Base-by-base conservation (phyloP, 768 basidiomycete genomes). In the Hygrocybe punicea region DNA sequence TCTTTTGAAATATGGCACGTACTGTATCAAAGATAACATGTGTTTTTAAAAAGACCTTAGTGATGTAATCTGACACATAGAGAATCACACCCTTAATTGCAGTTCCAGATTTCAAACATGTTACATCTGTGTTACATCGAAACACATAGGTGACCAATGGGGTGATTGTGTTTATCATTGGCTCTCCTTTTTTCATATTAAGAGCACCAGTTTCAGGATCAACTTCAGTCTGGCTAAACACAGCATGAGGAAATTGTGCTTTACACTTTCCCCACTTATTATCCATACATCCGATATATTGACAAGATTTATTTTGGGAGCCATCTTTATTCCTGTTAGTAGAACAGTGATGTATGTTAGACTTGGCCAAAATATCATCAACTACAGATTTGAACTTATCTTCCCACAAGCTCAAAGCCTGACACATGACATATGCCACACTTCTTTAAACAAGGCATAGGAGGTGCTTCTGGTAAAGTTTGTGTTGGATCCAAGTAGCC, bases 51-150 rank as follows among this genome's bases (percentile, higher is more conserved):
- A 51, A 33, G 1, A 58, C 34, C 56, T 78, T 77, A 1, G 72
- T 72, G 6, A 76, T 65, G 53, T 76, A 77, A 57, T 77, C 72
- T 13, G 73, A 68, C 0, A 75, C 62, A 64, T 76, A 73, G 14
- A 63, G 56, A 1, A 70, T 60, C 3, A 71, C 62, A 11, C 67
- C 66, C 25, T 72, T 72, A 1, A 78, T 63, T 1, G 70, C 67
- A 14, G 75, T 76, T 7, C 75, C 73, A 25, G 73, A 74, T 10
- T 62, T 45, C n/a, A 75, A 51, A 58, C 63, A 65, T 0, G 66
- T 71, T 1, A 69, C 65, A 63, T 78, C 72, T 21, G 74, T 69
- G 55, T 77, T 76, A 49, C 69, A 75, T 9, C 72, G 42, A 6
- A 72, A 33, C 6, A 73, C 36, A 52, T 71, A 73, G 21, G 67